Evolutionary conservation across 345 rosid species (phyloP).

Genomic region (Syzygium aqueum): DNA sequence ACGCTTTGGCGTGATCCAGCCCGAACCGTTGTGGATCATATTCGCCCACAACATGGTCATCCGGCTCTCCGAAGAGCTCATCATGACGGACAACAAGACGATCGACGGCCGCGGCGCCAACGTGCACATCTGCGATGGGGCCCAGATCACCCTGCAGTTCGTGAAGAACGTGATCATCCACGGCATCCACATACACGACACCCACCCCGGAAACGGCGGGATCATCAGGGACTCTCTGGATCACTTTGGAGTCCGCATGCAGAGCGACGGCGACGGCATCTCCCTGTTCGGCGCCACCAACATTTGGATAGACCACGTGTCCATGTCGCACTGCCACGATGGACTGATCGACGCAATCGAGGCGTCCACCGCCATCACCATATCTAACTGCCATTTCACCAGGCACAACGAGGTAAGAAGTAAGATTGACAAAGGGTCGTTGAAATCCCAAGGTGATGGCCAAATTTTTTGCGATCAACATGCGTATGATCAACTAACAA

Average conservation of each 20-base stretch:
- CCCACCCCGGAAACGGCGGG: constrained; percentile 36
- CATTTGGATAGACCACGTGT: constrained; percentile 75
- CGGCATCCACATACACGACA: constrained; percentile 55
- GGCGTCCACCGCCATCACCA: constrained; percentile 69
- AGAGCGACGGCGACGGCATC: constrained; percentile 78
- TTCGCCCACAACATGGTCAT: constrained; percentile 57
- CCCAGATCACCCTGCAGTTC: constrained; percentile 55
- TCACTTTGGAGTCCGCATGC: constrained; percentile 44
- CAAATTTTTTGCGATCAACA: not conserved
- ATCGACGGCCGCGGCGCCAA: constrained; percentile 66
- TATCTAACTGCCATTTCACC: constrained; percentile 80
- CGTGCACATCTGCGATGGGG: constrained; percentile 37
- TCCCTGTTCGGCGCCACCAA: constrained; percentile 53
- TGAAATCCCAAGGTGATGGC: not conserved
- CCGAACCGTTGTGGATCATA: constrained; percentile 41
- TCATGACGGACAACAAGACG: constrained; percentile 51
- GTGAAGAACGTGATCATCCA: constrained; percentile 61
- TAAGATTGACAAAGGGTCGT: not conserved
- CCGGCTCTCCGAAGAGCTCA: constrained; percentile 49
- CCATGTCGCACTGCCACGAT: constrained; percentile 53
- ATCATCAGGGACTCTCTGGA: constrained; percentile 46
- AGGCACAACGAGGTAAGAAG: constrained; percentile 51
- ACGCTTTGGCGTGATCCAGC: constrained; percentile 34
- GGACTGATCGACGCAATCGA: constrained; percentile 64
- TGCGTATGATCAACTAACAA: not conserved